Conservation (phyloP, 2,329 filamentous ascomycete genomes). For the Clarireedia paspali region DNA sequence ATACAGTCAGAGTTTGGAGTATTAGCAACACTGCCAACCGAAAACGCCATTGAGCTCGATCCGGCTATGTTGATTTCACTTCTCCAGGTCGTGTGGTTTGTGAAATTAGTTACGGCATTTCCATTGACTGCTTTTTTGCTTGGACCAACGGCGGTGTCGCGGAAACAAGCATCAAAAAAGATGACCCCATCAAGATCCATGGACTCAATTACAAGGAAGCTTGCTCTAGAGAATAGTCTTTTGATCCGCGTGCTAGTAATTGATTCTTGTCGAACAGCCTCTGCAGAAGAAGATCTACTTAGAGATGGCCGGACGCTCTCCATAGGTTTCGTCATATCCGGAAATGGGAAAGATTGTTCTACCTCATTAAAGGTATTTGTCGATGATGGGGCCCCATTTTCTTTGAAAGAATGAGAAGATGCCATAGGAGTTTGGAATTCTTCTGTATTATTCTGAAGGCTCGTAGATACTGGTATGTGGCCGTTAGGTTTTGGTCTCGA, state of each 20-base stretch:
- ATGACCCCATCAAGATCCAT: conserved; percentile 18
- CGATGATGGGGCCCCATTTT: neutral
- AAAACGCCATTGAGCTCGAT: neutral
- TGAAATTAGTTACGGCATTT: neutral
- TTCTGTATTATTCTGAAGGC: neutral
- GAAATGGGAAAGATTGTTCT: neutral
- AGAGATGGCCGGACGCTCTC: neutral
- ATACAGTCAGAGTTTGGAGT: neutral
- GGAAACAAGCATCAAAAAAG: conserved; percentile 17
- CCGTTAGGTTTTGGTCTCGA: neutral
- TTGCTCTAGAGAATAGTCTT: conserved; percentile 15
- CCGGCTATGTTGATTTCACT: neutral
- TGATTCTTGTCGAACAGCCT: neutral
- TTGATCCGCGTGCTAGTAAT: conserved; percentile 7
- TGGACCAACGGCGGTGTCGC: conserved; percentile 6
- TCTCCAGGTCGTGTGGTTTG: neutral
- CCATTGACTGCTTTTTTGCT: neutral
- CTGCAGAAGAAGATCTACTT: conserved; percentile 3
- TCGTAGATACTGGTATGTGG: neutral
- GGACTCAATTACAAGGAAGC: conserved; percentile 16
- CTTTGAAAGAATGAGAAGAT: neutral
- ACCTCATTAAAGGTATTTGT: neutral
- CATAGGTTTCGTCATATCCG: neutral
- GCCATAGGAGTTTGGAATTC: neutral
- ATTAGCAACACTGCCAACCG: neutral